These are phyloP conservation scores for Boletellus deceptivus DNA, from an alignment of 1,284 basidiomycete species.

Conservation along the genomic window DNA sequence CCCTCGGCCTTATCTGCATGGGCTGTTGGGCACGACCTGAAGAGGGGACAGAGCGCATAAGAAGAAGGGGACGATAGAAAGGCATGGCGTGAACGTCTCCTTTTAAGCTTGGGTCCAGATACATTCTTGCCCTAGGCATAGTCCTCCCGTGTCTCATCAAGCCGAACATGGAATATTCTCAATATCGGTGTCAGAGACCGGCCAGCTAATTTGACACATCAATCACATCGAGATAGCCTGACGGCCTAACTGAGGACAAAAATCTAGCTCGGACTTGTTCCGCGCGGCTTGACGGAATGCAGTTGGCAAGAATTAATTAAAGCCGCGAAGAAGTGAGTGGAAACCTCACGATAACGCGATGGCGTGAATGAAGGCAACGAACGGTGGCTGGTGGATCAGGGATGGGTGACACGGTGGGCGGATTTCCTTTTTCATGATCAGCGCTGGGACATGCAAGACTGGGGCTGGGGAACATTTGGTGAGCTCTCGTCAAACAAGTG, in stretches of 20 bases:
- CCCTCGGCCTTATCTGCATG: conserved; percentile 18
- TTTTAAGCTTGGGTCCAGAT: conserved; percentile 23
- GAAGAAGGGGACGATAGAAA: conserved; percentile 10
- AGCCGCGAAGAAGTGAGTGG: conserved; percentile 21
- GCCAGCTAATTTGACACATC: conserved; percentile 16
- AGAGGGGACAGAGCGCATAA: conserved; percentile 15
- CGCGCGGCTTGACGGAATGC: conserved; percentile 14
- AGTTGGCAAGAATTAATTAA: conserved; percentile 28
- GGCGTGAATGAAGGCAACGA: conserved; percentile 26
- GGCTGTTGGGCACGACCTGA: conserved; percentile 7
- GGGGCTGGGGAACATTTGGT: conserved; percentile 3
- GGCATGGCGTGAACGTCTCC: conserved; percentile 1
- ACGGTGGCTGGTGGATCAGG: conserved; percentile 30
- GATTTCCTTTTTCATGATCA: conserved; percentile 34
- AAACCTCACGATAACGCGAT: conserved; percentile 33
- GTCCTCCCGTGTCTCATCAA: conserved; percentile 9
- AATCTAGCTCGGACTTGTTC: conserved; percentile 7
- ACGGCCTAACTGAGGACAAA: conserved; percentile 12
- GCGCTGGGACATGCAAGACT: conserved; percentile 14
- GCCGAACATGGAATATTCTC: conserved; percentile 6
- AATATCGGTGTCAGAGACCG: conserved; percentile 15
- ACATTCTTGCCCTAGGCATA: conserved; percentile 9
- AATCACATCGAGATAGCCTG: conserved; percentile 2
- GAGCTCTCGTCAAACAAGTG: conserved; percentile 6
- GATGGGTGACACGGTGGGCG: conserved; percentile 24